These are phyloP conservation scores for Vaccinium vitisidaea DNA, from an alignment of 148 eudicot genomes.

Conservation along the genomic window DNA sequence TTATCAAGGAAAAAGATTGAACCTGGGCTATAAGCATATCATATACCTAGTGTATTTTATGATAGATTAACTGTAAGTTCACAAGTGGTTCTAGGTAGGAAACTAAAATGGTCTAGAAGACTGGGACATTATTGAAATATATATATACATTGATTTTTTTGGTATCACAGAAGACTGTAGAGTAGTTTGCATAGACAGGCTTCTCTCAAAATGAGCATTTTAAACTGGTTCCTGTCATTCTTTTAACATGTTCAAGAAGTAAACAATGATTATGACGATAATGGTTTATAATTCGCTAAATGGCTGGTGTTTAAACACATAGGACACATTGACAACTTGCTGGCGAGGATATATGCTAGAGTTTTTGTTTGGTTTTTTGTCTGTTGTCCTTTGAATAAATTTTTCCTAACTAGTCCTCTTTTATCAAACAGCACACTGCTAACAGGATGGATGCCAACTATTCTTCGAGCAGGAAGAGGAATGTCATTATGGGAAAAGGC, in stretches of 20 bases:
- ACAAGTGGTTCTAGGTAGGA: neutral
- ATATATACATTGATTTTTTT: neutral
- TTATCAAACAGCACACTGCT: conserved; percentile 41
- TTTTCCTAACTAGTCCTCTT: conserved; percentile 4
- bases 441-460: conserved; percentile 63
- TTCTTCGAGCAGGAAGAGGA: conserved; percentile 63
- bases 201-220: neutral
- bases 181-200: neutral
- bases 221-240: neutral
- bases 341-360: neutral
- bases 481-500: conserved; percentile 62
- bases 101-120: neutral
- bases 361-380: neutral
- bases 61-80: neutral
- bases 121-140: neutral
- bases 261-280: neutral
- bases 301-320: neutral
- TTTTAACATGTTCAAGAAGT: neutral
- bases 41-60: neutral
- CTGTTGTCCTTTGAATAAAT: neutral
- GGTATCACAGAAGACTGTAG: neutral
- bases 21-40: neutral
- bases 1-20: neutral
- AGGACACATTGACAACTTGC: neutral
- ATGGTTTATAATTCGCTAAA: neutral